Evolutionary conservation across 495 filamentous ascomycete genomes (phyloP), one percentile per base, ranked within the genome.

Genomic region (Evernia prunastri): DNA sequence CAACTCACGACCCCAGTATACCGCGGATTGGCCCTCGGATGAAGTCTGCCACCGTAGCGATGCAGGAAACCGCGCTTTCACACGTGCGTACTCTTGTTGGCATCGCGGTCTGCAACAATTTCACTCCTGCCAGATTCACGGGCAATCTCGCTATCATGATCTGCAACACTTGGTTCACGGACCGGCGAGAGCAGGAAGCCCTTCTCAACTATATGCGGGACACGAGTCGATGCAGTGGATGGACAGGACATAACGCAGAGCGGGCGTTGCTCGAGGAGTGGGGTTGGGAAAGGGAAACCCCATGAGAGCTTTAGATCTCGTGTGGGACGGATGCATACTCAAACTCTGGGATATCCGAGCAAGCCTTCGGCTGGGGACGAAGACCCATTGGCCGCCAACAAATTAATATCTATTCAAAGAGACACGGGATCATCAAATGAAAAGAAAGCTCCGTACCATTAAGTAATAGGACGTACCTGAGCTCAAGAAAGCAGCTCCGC

Each of bases 81-180:
- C 17, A 63, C 20, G 49, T 63, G 13, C 33, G 61, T 18, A 31
- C 25, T 8, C 25, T 63, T 15, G 11, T 51, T 20, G 53, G 61
- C 36, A 63, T 58, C 27, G 53, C 42, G 2, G n/a, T 31, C 18
- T 54, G 36, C 49, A 58, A 58, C 37, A 58, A 8, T 23, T 58
- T 57, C 15, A 53, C 58, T 10, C 10, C 33, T 40, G 61, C 27
- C 53, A 29, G 61, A 35, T 63, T 63, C 37, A 37, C 25, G 17
- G 61, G 31, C 13, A 58, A 1, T 51, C 53, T 63, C 20, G 61
- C 61, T 31, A 37, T 63, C 33, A 63, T 31, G 12, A 63, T 63
- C 15, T 58, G 61, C 23, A 37, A 31, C n/a, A 27, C 18, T 40
- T 43, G 49, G 18, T 57, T 63, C 25, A 54, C 33, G 42, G 53